Conservation (phyloP, 2,329 filamentous ascomycete genomes). For the Cylindrodendrum hubeiense region DNA sequence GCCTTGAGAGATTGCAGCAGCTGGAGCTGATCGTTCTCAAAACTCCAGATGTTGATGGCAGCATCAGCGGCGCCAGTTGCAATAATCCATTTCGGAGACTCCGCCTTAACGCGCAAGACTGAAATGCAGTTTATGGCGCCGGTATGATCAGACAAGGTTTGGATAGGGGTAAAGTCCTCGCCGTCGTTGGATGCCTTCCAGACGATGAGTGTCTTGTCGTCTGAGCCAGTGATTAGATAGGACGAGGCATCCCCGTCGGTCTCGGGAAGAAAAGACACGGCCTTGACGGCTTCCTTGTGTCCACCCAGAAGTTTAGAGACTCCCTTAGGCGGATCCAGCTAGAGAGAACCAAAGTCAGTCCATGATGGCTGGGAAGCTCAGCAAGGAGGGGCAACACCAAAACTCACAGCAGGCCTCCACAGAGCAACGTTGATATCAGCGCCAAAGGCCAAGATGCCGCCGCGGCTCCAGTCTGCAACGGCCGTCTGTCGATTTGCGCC, state of each 20-base stretch:
- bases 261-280: conserved; percentile 79
- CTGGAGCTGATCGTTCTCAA: conserved; percentile 62
- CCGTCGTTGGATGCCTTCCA: conserved; percentile 65
- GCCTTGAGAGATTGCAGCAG: conserved; percentile 79
- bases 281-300: conserved; percentile 85
- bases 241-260: conserved; percentile 58
- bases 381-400: neutral
- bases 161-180: conserved; percentile 55
- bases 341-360: conserved; percentile 13
- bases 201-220: conserved; percentile 81
- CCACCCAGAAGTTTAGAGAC: conserved; percentile 77
- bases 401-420: conserved; percentile 83
- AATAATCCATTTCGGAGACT: conserved; percentile 61
- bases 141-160: conserved; percentile 73
- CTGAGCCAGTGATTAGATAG: conserved; percentile 82
- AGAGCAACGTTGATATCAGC: conserved; percentile 89
- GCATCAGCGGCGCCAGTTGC: conserved; percentile 87
- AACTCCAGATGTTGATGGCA: conserved; percentile 76
- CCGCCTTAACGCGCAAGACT: conserved; percentile 49
- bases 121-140: conserved; percentile 80
- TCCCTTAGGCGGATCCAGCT: conserved; percentile 63
- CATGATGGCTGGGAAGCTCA: neutral
- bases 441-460: conserved; percentile 86
- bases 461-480: conserved; percentile 87
- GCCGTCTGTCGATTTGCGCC: conserved; percentile 93